These are phyloP conservation scores for Neopestalotiopsis sp. DNA, from an alignment of 2,329 filamentous ascomycete genomes.

Conservation along the genomic window DNA sequence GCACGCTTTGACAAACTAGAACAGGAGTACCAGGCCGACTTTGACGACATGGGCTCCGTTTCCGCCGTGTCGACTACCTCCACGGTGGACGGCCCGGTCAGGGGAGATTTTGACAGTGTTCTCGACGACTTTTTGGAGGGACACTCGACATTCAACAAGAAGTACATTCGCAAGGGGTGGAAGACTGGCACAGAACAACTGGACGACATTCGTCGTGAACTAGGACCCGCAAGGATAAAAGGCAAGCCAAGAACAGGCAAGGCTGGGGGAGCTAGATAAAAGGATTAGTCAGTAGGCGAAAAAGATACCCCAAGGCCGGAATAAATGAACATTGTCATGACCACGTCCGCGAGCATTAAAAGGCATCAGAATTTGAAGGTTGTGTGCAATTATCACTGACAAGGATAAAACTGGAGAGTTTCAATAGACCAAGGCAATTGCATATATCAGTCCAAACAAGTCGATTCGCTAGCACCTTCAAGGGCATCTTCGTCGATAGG, in stretches of 20 bases:
- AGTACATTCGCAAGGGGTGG: constrained; percentile 78
- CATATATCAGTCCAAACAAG: not conserved
- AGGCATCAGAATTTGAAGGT: not conserved
- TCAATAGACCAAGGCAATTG: not conserved
- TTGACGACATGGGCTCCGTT: constrained; percentile 59
- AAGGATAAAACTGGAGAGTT: not conserved
- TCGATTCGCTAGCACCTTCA: not conserved
- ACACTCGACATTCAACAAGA: constrained; percentile 74
- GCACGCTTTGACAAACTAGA: constrained; percentile 91
- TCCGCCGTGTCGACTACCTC: constrained; percentile 68
- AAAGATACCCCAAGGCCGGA: constrained; percentile 4
- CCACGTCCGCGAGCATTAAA: not conserved
- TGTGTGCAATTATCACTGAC: not conserved
- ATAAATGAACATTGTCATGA: not conserved
- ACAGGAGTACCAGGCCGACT: constrained; percentile 57
- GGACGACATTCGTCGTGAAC: constrained; percentile 81
- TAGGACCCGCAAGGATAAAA: constrained; percentile 75
- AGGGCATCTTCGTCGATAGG: not conserved
- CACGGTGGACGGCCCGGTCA: constrained; percentile 69
- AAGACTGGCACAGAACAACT: constrained; percentile 85
- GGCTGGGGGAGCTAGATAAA: constrained; percentile 20
- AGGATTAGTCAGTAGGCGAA: not conserved
- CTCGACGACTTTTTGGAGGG: constrained; percentile 90
- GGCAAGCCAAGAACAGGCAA: constrained; percentile 26
- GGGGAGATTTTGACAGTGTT: constrained; percentile 84